Conservation (phyloP, 108 stramenopile species). For the Bacterosira constricta region DNA sequence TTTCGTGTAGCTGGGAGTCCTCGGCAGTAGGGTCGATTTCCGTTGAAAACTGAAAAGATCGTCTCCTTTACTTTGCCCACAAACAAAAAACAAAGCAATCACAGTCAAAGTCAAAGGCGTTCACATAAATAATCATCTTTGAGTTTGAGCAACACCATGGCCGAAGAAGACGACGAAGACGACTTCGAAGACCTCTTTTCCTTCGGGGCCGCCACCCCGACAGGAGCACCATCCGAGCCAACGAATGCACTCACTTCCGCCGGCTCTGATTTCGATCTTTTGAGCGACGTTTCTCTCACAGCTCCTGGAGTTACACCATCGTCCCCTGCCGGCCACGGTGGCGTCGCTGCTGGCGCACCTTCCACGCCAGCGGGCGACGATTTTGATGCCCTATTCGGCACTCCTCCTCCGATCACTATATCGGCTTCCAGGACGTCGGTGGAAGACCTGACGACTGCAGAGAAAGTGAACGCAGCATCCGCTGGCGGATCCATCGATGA, state of each 20-base stretch:
- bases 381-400: constrained; percentile 49
- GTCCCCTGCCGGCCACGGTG: not conserved
- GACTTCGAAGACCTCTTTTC: constrained; percentile 51
- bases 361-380: constrained; percentile 12
- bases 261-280: constrained; percentile 13
- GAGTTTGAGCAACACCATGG: too few relatives aligned
- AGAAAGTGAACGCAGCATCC: not conserved
- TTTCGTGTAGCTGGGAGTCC: too few relatives aligned
- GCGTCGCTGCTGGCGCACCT: not conserved
- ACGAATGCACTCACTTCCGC: not conserved
- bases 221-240: not conserved
- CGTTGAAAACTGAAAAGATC: not conserved
- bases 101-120: too few relatives aligned
- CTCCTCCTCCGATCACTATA: constrained; percentile 33
- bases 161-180: constrained; percentile 31
- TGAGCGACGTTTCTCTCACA: constrained; percentile 1
- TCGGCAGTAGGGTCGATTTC: too few relatives aligned
- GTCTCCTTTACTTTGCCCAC: not conserved
- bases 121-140: not conserved
- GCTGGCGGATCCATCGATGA: constrained; percentile 29
- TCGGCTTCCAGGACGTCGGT: constrained; percentile 4
- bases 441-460: not conserved
- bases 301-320: not conserved
- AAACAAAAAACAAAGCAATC: not conserved
- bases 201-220: constrained; percentile 29